A percentile compares a stretch with the other conserved stretches of the same genome.
These are phyloP conservation scores for Eucalyptus microcorys DNA, from an alignment of 345 rosid genomes.

Conservation along the genomic window DNA sequence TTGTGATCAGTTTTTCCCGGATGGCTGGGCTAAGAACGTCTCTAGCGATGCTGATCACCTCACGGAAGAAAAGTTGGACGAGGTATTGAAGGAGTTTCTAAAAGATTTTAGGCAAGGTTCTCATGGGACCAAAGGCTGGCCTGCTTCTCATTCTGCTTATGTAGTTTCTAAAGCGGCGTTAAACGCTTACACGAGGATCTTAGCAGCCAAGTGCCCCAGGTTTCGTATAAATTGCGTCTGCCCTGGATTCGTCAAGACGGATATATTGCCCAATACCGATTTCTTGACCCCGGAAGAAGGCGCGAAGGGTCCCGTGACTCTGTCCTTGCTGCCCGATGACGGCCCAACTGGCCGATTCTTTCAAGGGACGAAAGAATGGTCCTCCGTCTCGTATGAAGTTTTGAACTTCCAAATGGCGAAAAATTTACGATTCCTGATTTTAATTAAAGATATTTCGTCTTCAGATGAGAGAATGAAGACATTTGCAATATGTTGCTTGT, in stretches of 20 bases:
- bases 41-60: conserved; percentile 22
- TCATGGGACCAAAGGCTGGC: conserved; percentile 20
- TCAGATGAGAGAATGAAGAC: not conserved
- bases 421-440: not conserved
- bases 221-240: not conserved
- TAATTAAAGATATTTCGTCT: not conserved
- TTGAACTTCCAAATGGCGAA: not conserved
- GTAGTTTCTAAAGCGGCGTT: not conserved
- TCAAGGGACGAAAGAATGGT: not conserved
- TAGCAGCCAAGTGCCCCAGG: not conserved
- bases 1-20: conserved; percentile 6
- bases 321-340: not conserved
- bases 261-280: not conserved
- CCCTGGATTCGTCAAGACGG: conserved; percentile 4
- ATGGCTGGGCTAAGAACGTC: conserved; percentile 23
- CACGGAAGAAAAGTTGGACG: conserved; percentile 27
- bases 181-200: conserved; percentile 2
- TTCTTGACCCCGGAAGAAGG: not conserved
- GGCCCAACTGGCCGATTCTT: conserved; percentile 1
- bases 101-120: conserved; percentile 22
- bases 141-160: too few species aligned
- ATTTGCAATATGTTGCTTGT: not conserved
- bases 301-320: not conserved
- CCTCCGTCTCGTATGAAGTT: not conserved
- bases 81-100: conserved; percentile 20